These are phyloP conservation scores for Conticribra guillardii DNA, from an alignment of 108 stramenopile genomes.

Conservation along the genomic window DNA sequence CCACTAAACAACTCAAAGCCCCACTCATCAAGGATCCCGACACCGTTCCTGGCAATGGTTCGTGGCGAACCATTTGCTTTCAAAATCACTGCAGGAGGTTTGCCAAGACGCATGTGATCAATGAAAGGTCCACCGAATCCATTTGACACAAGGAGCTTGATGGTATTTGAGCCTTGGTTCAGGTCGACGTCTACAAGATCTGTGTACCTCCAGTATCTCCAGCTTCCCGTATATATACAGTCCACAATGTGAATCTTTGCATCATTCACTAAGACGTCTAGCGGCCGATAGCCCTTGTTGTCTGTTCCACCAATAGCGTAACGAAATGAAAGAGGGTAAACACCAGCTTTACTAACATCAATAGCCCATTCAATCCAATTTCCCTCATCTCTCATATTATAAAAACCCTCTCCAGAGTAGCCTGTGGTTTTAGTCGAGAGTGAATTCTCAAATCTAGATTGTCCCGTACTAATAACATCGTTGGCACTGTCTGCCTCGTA, in stretches of 20 bases:
- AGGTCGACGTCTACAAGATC: conserved; percentile 32
- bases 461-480: too few species aligned
- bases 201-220: conserved; percentile 44
- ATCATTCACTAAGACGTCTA: conserved; percentile 26
- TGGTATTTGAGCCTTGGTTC: conserved; percentile 29
- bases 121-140: conserved; percentile 44
- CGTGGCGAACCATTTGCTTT: conserved; percentile 45
- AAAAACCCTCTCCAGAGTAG: conserved; percentile 35
- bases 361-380: conserved; percentile 33
- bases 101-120: conserved; percentile 50
- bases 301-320: conserved; percentile 8
- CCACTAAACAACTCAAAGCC: conserved; percentile 14
- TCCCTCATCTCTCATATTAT: conserved; percentile 18
- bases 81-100: conserved; percentile 41
- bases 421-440: conserved; percentile 21
- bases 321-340: conserved; percentile 39
- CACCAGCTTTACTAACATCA: conserved; percentile 9
- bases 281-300: conserved; percentile 32
- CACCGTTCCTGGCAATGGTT: conserved; percentile 34
- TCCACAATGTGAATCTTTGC: conserved; percentile 15
- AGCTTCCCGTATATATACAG: conserved; percentile 23
- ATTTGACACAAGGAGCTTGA: conserved; percentile 32
- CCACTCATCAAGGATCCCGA: conserved; percentile 30
- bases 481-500: conserved; percentile 34
- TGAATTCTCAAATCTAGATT: too few species aligned